Evolutionary conservation across 257 asterid genomes (phyloP).

Genomic region (Solanum appendiculatum): DNA sequence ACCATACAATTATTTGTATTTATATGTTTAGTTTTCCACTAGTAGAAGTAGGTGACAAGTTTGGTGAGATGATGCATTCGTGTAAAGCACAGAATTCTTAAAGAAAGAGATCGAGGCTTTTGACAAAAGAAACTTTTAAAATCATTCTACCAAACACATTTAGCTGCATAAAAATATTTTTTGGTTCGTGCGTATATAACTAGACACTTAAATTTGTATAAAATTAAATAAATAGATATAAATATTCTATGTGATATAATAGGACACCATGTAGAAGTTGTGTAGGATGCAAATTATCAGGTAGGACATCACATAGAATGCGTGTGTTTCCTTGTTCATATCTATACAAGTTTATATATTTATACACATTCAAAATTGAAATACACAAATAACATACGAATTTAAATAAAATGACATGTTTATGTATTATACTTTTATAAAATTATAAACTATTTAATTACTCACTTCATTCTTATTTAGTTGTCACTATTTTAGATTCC

Average conservation of each 20-base stretch:
- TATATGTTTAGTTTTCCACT: background rate
- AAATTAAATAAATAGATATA: too few species aligned
- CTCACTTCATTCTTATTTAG: too few species aligned
- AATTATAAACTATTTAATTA: too few species aligned
- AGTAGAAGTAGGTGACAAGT: background rate
- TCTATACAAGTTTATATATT: too few species aligned
- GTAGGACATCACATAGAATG: too few species aligned
- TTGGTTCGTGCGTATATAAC: too few species aligned
- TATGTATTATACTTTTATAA: too few species aligned
- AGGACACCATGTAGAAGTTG: accelerated
- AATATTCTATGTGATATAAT: accelerated
- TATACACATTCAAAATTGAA: accelerated
- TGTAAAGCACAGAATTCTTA: background rate
- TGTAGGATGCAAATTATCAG: background rate
- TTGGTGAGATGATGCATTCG: background rate
- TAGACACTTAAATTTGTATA: too few species aligned
- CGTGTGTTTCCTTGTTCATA: accelerated
- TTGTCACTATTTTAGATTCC: too few species aligned
- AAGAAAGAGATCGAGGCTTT: background rate
- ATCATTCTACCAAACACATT: background rate
- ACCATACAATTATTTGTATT: background rate
- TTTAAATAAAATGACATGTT: too few species aligned
- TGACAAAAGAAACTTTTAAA: background rate
- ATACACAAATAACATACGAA: accelerated
- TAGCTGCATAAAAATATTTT: too few species aligned